A percentile compares a stretch with the other conserved stretches of the same genome.
phyloP scores from a whole-genome alignment of 495 filamentous ascomycete species.

The Penicillium fimorum region DNA sequence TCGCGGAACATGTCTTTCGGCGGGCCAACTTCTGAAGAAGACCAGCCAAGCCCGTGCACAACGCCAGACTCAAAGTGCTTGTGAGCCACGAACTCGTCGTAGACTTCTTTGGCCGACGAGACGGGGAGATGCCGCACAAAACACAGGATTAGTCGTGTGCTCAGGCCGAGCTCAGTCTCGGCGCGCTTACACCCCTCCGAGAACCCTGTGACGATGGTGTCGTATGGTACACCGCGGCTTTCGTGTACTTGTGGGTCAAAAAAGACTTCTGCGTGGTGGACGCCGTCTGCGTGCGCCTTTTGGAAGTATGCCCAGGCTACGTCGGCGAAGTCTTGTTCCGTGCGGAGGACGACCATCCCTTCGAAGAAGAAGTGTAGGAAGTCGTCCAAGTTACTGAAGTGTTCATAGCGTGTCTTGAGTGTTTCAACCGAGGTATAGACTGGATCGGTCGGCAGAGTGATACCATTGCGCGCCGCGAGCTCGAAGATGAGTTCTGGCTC shows the following conservation, averaged over 20 bases:
- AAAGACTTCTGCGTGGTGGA: constrained; percentile 75
- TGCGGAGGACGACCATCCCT: constrained; percentile 65
- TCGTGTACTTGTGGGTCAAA: constrained; percentile 78
- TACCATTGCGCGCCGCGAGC: constrained; percentile 61
- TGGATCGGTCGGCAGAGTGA: constrained; percentile 59
- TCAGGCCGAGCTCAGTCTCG: constrained; percentile 60
- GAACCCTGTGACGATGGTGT: constrained; percentile 60
- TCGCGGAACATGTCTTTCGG: constrained; percentile 63
- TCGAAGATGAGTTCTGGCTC: constrained; percentile 65
- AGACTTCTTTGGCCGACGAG: constrained; percentile 47
- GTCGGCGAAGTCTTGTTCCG: constrained; percentile 64
- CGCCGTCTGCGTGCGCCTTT: constrained; percentile 60
- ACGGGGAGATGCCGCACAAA: constrained; percentile 68
- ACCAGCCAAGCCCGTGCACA: constrained; percentile 64
- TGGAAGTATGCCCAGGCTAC: constrained; percentile 72
- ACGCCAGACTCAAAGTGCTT: constrained; percentile 51
- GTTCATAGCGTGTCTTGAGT: constrained; percentile 58
- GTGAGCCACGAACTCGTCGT: constrained; percentile 47
- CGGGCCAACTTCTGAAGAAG: constrained; percentile 61
- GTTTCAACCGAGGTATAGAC: constrained; percentile 59
- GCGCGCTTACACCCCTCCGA: constrained; percentile 57
- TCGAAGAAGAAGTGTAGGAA: constrained; percentile 79
- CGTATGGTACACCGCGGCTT: constrained; percentile 58
- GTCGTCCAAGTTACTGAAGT: constrained; percentile 70
- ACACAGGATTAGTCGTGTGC: constrained; percentile 63